Conservation (phyloP, 2,329 filamentous ascomycete species). For the Sphaceloma murrayae region DNA sequence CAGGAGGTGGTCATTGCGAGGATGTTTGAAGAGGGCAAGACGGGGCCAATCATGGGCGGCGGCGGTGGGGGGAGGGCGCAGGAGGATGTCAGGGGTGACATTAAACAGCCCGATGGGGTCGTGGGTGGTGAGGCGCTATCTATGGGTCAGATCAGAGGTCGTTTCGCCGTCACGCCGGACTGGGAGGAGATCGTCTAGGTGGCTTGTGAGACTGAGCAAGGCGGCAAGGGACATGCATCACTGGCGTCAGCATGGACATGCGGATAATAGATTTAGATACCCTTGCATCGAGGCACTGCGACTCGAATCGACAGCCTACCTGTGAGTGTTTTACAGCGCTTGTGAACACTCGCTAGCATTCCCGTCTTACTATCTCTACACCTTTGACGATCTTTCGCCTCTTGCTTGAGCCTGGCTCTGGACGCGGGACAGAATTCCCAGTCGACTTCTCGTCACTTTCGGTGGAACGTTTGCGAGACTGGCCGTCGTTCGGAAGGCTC, state of each 20-base stretch:
- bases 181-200: slow-evolving; percentile 44
- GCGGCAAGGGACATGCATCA: not conserved
- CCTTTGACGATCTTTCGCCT: slow-evolving; percentile 5
- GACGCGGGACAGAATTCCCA: no score
- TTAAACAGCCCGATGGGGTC: slow-evolving; percentile 22
- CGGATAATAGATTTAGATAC: not conserved
- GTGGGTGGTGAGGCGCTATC: slow-evolving; percentile 40
- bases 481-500: no score
- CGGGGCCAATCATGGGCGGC: slow-evolving; percentile 25
- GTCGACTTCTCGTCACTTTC: no score
- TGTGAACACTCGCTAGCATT: no score
- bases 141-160: slow-evolving; percentile 54
- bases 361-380: not conserved
- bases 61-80: slow-evolving; percentile 27
- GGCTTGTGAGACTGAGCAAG: not conserved
- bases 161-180: slow-evolving; percentile 54
- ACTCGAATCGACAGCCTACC: not conserved
- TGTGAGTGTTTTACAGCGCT: not conserved
- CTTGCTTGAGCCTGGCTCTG: not conserved
- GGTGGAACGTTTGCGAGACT: not conserved
- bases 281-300: not conserved
- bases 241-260: not conserved
- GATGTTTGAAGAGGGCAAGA: slow-evolving; percentile 26
- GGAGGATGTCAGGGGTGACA: slow-evolving; percentile 30
- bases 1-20: slow-evolving; percentile 47